A percentile compares a stretch with the other conserved stretches of the same genome.
Evolutionary conservation across 2,329 filamentous ascomycete genomes (phyloP).

Genomic region (Metarhizium robertsii): DNA sequence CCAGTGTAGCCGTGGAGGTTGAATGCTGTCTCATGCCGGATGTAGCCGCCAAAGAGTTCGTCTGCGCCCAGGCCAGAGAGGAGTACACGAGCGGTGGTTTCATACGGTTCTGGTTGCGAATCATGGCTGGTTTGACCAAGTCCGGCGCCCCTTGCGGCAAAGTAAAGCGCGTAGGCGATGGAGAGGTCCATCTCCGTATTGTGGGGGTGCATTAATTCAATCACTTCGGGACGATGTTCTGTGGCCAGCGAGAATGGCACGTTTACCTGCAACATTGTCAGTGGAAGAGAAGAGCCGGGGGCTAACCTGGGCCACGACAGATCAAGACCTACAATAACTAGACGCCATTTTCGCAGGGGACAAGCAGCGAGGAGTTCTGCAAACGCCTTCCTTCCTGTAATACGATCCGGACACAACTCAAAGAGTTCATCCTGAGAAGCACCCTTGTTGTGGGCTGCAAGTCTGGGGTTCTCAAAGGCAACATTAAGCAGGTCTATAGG

Average conservation of each 20-base stretch:
- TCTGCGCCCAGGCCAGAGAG: constrained; percentile 91
- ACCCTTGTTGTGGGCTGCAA: constrained; percentile 44
- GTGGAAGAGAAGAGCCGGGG: too few species aligned
- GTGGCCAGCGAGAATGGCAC: constrained; percentile 70
- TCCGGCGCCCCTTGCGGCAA: constrained; percentile 71
- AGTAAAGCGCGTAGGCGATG: constrained; percentile 89
- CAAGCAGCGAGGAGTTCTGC: constrained; percentile 64
- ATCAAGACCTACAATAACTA: constrained; percentile 53
- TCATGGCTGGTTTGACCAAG: constrained; percentile 24
- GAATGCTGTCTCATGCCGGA: constrained; percentile 72
- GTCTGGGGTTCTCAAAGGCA: constrained; percentile 87
- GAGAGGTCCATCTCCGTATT: constrained; percentile 99
- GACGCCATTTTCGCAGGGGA: constrained; percentile 66
- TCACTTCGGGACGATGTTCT: constrained; percentile 58
- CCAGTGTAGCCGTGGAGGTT: constrained; percentile 57
- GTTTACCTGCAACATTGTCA: constrained; percentile 46
- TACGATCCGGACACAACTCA: constrained; percentile 80
- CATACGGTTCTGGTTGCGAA: constrained; percentile 36
- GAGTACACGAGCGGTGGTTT: constrained; percentile 68
- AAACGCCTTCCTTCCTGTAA: constrained; percentile 74
- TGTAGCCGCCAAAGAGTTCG: constrained; percentile 91
- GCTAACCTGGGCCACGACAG: background rate
- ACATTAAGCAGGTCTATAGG: constrained; percentile 87
- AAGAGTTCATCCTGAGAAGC: constrained; percentile 39
- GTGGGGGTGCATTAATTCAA: constrained; percentile 79